Evolutionary conservation across 2,329 filamentous ascomycete genomes (phyloP), one percentile per base, ranked within the genome.

Genomic region (Fusarium nanum): DNA sequence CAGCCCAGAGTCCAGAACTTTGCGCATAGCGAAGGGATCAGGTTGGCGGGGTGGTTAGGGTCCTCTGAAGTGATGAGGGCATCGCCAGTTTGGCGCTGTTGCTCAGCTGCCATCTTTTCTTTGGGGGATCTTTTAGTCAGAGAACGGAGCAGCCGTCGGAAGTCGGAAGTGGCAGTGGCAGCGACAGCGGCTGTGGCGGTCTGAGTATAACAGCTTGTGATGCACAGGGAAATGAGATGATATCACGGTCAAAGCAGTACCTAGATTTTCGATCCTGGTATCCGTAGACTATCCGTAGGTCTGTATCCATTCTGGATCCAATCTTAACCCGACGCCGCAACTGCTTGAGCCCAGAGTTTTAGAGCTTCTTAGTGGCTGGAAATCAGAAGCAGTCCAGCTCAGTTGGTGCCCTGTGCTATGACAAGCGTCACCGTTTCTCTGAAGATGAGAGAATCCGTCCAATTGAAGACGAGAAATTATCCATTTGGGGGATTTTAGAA

Each of bases 1-100:
- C 96, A 98, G 74, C 96, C 96, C 75, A 97, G 86, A 20, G 88
- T 93, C 88, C 97, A 99, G 83, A 99, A 99, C 79, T 95, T 96
- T 77, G 92, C 92, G 83, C 96, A 99, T 50, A 99, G 88, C 49
- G 92, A 91, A 69, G 94, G 96, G 73, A 98, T 98, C 75, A 97
- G 87, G 83, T 99, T 99, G 72, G 96, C 94, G 23, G 96, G 96
- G 81, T 99, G 96, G 65, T 93, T 84, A 7, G 92, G 91, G 78
- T 98, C 89, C 30, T 82, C 77, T 13, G 89, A 91, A 41, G 81
- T 81, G 78, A 92, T 82, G 68, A 91, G 85, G 58, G 71, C 73
- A 67, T 75, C 74, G 32, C 68, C 67, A 56, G 59, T 60, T 55
- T 59, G 47, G 34, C 62, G 67, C 46, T 53, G 67, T 54, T 53